phyloP scores from a whole-genome alignment of 2,329 filamentous ascomycete genomes.

The Xylariales sp. region DNA sequence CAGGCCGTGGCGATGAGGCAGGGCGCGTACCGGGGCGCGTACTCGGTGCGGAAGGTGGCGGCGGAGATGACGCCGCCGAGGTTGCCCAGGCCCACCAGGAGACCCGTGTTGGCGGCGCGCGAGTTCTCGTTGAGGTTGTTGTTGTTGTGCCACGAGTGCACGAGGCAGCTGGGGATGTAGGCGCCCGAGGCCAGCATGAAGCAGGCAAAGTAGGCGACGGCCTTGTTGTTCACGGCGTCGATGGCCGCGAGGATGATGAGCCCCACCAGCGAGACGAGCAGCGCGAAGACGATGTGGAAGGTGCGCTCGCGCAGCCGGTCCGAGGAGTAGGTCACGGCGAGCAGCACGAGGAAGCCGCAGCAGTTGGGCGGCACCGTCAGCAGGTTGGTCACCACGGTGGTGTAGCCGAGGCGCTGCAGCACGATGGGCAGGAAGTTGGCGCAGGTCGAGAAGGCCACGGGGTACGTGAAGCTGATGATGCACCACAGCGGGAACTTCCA shows the following conservation, averaged over 20 bases:
- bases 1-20: slow-evolving; percentile 35
- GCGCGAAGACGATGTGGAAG: slow-evolving; percentile 35
- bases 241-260: slow-evolving; percentile 39
- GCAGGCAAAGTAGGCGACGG: slow-evolving; percentile 43
- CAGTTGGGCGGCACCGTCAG: slow-evolving; percentile 44
- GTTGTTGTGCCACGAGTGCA: slow-evolving; percentile 48
- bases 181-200: slow-evolving; percentile 41
- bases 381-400: slow-evolving; percentile 40
- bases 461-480: slow-evolving; percentile 41
- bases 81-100: slow-evolving; percentile 44
- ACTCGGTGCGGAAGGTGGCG: slow-evolving; percentile 41
- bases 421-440: slow-evolving; percentile 46
- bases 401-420: slow-evolving; percentile 37
- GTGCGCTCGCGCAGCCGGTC: slow-evolving; percentile 40
- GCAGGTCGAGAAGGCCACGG: slow-evolving; percentile 35
- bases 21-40: slow-evolving; percentile 43
- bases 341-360: slow-evolving; percentile 39
- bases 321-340: slow-evolving; percentile 36
- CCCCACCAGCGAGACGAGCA: slow-evolving; percentile 32
- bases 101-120: slow-evolving; percentile 41
- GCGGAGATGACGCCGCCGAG: slow-evolving; percentile 22
- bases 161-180: slow-evolving; percentile 42
- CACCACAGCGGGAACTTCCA: slow-evolving; percentile 32
- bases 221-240: slow-evolving; percentile 34
- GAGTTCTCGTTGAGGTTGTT: slow-evolving; percentile 47